Evolutionary conservation across 768 basidiomycete genomes (phyloP), one percentile per base, ranked within the genome.

Genomic region (Boletus coccyginus): DNA sequence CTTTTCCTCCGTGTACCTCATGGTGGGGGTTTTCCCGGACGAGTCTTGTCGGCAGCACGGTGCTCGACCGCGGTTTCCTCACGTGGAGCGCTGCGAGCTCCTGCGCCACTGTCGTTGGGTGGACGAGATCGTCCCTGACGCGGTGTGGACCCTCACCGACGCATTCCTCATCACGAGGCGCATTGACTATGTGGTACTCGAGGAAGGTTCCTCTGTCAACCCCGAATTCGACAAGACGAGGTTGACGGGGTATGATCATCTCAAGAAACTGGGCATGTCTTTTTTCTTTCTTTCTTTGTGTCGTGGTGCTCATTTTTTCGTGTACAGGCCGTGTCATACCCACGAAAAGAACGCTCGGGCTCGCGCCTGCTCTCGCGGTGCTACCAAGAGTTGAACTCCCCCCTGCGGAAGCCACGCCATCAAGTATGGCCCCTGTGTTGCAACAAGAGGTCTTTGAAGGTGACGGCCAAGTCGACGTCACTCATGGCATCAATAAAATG

Each of bases 21-120:
- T 91, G 46, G 88, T 88, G 24, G 91, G 92, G 9, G 88, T 93
- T 38, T 90, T 90, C 70, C 82, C 88, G 4, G 87, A 90, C 74
- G 79, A 81, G 7, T 69, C 82, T 7, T 82, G 77, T 73, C 83
- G 69, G 60, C 56, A 68, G 17, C 74, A 78, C 67, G 46, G 76
- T 65, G 76, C 66, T 65, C 62, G 70, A 3, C 59, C 74, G 10
- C 60, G 59, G 14, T 64, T 77, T 42, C 77, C 84, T 5, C 82
- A 83, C 46, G 72, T 81, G 5, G 86, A 86, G 67, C 73, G 87
- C 46, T 78, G 83, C 65, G 94, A 95, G 67, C 75, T 91, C 24
- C 75, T 94, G 53, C 78, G 90, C 35, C 92, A 95, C 70, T 91
- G 90, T 69, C 83, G 90, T 50, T 96, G 93, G 93, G 90, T 90